Evolutionary conservation across 805 yeast genomes (phyloP).

Genomic region (Suhomyces canberraensis): DNA sequence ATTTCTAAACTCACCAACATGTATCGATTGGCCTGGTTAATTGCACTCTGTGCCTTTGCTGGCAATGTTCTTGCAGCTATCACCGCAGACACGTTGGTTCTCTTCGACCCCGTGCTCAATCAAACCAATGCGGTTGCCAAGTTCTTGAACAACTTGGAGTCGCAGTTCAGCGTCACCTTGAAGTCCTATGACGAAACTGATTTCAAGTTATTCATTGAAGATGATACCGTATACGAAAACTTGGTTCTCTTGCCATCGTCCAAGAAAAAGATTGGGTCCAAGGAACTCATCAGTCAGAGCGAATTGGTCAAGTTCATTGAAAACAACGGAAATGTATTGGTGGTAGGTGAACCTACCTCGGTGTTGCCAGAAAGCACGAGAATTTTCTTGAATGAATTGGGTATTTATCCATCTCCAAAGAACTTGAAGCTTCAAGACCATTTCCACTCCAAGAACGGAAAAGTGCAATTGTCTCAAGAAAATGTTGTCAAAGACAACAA

Average conservation of each 20-base stretch:
- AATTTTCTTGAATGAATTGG: slow-evolving; percentile 70
- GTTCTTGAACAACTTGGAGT: slow-evolving; percentile 22
- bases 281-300: slow-evolving; percentile 26
- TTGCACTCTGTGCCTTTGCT: slow-evolving; percentile 1
- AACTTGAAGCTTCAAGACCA: slow-evolving; percentile 64
- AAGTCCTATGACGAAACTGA: slow-evolving; percentile 20
- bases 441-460: slow-evolving; percentile 40
- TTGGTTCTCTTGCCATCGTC: slow-evolving; percentile 35
- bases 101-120: slow-evolving; percentile 28
- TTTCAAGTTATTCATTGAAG: slow-evolving; percentile 22
- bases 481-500: slow-evolving; percentile 20
- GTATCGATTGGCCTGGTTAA: slow-evolving; percentile 3
- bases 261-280: slow-evolving; percentile 31
- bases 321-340: slow-evolving; percentile 73
- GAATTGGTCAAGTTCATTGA: slow-evolving; percentile 56
- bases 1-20: not conserved
- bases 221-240: slow-evolving; percentile 24
- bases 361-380: slow-evolving; percentile 46
- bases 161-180: slow-evolving; percentile 14
- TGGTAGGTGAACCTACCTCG: slow-evolving; percentile 48
- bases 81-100: slow-evolving; percentile 20
- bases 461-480: slow-evolving; percentile 28
- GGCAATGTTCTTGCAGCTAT: slow-evolving; percentile 4
- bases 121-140: slow-evolving; percentile 15
- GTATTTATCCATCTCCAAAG: slow-evolving; percentile 80